These are phyloP conservation scores for Penicillium sp. DNA, from an alignment of 2,329 filamentous ascomycete species.

Conservation along the genomic window DNA sequence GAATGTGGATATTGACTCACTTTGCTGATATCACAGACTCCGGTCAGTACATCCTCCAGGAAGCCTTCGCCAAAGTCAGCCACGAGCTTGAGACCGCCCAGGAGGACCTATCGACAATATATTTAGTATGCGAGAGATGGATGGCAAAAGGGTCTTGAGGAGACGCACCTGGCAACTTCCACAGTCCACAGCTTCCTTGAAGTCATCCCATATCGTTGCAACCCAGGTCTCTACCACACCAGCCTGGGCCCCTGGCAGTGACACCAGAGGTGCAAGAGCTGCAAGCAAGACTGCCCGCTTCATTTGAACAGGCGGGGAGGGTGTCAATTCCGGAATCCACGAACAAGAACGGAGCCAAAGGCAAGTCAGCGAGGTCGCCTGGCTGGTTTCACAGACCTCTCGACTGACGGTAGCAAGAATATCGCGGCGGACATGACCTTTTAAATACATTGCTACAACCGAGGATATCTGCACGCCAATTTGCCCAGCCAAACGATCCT, in stretches of 20 bases:
- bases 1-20: constrained; percentile 24
- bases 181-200: constrained; percentile 37
- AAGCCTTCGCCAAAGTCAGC: constrained; percentile 47
- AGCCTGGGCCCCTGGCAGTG: constrained; percentile 13
- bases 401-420: not conserved
- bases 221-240: constrained; percentile 18
- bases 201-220: constrained; percentile 32
- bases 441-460: not conserved
- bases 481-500: constrained; percentile 2
- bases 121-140: too few species aligned
- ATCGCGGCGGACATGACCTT: not conserved
- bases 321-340: not conserved
- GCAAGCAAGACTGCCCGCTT: constrained; percentile 16
- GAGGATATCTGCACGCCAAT: not conserved
- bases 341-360: not conserved
- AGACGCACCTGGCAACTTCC: constrained; percentile 34
- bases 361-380: too few species aligned
- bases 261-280: constrained; percentile 8
- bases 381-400: not conserved
- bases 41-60: constrained; percentile 43
- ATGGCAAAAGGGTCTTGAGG: too few species aligned
- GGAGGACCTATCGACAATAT: constrained; percentile 28
- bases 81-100: constrained; percentile 49
- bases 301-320: constrained; percentile 8
- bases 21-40: constrained; percentile 40